A percentile compares a stretch with the other conserved stretches of the same genome.
Conservation (phyloP, 129 eudicot species). For the Artemisia annua region DNA sequence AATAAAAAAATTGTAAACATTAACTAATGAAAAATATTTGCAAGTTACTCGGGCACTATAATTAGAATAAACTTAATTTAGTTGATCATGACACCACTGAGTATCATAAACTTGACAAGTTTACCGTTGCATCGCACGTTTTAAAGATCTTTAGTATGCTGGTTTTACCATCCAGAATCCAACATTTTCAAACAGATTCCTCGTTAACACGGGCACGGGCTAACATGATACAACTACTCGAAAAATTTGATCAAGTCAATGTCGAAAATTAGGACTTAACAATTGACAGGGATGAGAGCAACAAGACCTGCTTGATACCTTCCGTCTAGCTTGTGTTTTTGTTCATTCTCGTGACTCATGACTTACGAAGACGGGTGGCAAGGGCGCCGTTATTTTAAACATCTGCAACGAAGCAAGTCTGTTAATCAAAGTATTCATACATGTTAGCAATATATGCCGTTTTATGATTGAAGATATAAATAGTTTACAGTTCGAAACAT, state of each 20-base stretch:
- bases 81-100: background rate
- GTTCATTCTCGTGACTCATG: conserved; percentile 19
- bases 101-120: background rate
- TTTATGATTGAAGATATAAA: background rate
- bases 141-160: background rate
- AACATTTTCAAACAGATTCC: background rate
- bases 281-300: background rate
- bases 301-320: background rate
- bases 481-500: background rate
- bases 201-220: background rate
- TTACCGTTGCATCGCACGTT: background rate
- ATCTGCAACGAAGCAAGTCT: conserved; percentile 21
- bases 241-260: background rate
- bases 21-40: background rate
- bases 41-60: background rate
- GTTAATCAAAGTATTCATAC: conserved; percentile 5
- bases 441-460: background rate
- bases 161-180: background rate
- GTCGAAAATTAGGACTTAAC: background rate
- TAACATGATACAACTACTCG: background rate
- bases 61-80: background rate
- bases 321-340: conserved; percentile 2
- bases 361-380: conserved; percentile 25
- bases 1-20: conserved; percentile 1
- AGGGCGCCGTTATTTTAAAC: conserved; percentile 27